These are phyloP conservation scores for Helianthus tuberosus DNA, from an alignment of 129 eudicot species.

Conservation along the genomic window DNA sequence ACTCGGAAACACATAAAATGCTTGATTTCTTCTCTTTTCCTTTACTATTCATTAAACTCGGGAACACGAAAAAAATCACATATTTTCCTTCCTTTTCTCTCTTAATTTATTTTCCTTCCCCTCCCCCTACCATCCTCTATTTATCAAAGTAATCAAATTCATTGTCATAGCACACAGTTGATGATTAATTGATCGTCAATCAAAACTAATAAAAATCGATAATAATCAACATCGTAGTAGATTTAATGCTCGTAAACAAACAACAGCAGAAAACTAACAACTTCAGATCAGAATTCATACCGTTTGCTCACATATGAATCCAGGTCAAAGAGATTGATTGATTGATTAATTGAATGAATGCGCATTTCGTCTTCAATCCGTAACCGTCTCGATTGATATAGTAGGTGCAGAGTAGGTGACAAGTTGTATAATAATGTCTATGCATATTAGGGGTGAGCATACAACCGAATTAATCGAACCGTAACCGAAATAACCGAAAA, in stretches of 20 bases:
- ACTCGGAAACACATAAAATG: too few relatives aligned
- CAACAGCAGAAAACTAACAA: neutral
- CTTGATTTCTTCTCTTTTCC: too few relatives aligned
- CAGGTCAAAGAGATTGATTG: neutral
- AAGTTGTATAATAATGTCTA: neutral
- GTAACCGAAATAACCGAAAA: too few relatives aligned
- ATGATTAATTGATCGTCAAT: neutral
- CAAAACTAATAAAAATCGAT: conserved; percentile 5
- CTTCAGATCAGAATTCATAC: conserved; percentile 6
- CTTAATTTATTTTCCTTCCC: too few relatives aligned
- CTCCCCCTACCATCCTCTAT: neutral
- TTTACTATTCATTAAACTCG: too few relatives aligned
- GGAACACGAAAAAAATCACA: too few relatives aligned
- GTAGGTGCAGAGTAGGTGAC: neutral
- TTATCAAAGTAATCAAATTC: neutral
- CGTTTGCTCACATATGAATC: conserved; percentile 15
- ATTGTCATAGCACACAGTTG: neutral
- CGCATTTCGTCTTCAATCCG: neutral
- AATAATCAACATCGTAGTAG: neutral
- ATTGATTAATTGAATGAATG: too few relatives aligned
- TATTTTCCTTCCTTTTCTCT: too few relatives aligned
- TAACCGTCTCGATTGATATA: neutral
- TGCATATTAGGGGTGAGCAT: too few relatives aligned
- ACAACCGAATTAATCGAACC: too few relatives aligned
- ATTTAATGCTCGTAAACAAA: neutral